Conservation (phyloP, 1,139 yeast genomes). For the Pneumocystis wakefieldiae region DNA sequence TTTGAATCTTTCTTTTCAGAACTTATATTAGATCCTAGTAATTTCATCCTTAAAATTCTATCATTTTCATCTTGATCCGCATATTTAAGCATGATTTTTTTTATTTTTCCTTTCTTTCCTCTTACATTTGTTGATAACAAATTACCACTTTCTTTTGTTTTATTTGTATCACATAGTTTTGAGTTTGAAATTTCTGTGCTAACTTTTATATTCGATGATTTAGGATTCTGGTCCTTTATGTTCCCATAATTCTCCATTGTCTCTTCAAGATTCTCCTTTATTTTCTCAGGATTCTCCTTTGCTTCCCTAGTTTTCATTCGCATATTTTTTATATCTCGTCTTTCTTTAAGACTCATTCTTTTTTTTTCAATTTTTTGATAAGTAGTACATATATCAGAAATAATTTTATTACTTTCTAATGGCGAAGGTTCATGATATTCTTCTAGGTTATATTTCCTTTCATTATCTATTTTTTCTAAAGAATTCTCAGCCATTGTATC, state of each 20-base stretch:
- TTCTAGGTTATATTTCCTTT: not conserved
- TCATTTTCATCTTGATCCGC: slow-evolving; percentile 90
- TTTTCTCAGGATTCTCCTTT: slow-evolving; percentile 17
- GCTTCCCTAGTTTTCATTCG: slow-evolving; percentile 9
- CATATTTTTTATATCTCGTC: not conserved
- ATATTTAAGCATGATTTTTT: slow-evolving; percentile 64
- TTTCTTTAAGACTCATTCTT: not conserved
- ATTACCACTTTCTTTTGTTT: not conserved
- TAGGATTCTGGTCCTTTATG: not conserved
- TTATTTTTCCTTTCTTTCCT: slow-evolving; percentile 72
- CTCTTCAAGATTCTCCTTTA: slow-evolving; percentile 12
- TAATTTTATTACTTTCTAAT: not conserved
- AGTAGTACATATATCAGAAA: not conserved
- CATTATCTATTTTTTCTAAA: not conserved
- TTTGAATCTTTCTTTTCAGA: slow-evolving; percentile 25
- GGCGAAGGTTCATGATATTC: not conserved
- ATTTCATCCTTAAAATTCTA: slow-evolving; percentile 53
- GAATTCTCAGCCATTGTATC: not conserved
- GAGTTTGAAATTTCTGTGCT: not conserved
- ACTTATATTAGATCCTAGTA: slow-evolving; percentile 69
- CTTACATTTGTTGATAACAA: slow-evolving; percentile 31
- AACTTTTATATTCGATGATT: not conserved
- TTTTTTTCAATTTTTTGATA: not conserved
- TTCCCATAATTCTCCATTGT: slow-evolving; percentile 7
- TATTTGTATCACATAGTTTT: slow-evolving; percentile 11